Conservation (phyloP, 2,329 filamentous ascomycete species). For the Monilinia vaccinii-corymbosi region DNA sequence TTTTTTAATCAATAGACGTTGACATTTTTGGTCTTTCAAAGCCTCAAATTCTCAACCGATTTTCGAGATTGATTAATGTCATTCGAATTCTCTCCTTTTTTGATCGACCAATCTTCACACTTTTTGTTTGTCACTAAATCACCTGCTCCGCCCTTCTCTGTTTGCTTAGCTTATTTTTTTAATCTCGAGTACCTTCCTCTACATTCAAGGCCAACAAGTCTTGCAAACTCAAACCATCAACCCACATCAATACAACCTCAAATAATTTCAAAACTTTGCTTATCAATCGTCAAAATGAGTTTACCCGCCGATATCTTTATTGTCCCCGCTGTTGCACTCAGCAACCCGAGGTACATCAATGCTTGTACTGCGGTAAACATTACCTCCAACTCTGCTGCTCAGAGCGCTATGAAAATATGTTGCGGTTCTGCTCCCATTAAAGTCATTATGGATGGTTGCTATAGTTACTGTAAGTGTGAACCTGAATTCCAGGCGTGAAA, state of each 20-base stretch:
- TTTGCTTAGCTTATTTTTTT: background rate
- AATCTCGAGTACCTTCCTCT: background rate
- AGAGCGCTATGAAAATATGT: background rate
- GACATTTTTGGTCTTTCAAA: background rate
- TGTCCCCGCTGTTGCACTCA: background rate
- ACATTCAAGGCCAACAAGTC: background rate
- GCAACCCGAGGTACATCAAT: background rate
- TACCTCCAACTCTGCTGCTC: slow-evolving; percentile 1
- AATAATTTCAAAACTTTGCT: background rate
- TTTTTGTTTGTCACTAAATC: background rate
- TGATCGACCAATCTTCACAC: background rate
- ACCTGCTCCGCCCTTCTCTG: background rate
- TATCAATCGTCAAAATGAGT: background rate
- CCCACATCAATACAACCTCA: background rate
- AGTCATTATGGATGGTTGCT: slow-evolving; percentile 1
- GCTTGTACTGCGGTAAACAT: slow-evolving; percentile 6
- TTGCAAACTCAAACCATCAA: background rate
- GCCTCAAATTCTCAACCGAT: background rate
- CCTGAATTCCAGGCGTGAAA: too few species aligned
- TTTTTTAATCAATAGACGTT: too few species aligned
- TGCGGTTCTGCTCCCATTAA: slow-evolving; percentile 1
- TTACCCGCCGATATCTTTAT: background rate
- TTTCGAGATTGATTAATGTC: background rate
- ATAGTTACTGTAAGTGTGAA: slow-evolving; percentile 1
- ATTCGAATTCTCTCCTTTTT: background rate